phyloP scores from a whole-genome alignment of 2,329 filamentous ascomycete species.

The Zymoseptoria tritici region DNA sequence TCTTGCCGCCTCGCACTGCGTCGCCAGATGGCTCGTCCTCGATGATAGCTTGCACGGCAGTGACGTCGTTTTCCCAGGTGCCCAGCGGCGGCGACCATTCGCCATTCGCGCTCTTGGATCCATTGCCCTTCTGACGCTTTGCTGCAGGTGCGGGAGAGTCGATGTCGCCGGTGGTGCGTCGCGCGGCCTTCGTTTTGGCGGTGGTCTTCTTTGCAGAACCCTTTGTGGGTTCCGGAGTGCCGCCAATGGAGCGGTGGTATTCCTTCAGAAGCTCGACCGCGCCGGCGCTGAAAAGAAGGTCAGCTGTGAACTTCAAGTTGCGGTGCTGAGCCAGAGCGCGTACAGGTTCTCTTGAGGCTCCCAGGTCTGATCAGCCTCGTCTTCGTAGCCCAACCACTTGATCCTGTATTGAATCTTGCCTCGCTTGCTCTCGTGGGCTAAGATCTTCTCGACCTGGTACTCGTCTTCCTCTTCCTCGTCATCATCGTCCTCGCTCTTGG shows the following conservation, averaged over 20 bases:
- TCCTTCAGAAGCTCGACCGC: slow-evolving; percentile 51
- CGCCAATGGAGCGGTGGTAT: slow-evolving; percentile 59
- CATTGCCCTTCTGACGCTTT: slow-evolving; percentile 21
- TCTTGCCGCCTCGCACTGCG: slow-evolving; percentile 14
- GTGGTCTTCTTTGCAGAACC: slow-evolving; percentile 29
- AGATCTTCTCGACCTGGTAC: slow-evolving; percentile 68
- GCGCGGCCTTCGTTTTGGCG: slow-evolving; percentile 18
- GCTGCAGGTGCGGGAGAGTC: slow-evolving; percentile 24
- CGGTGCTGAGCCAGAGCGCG: slow-evolving; percentile 14
- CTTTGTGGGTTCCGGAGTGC: slow-evolving; percentile 39
- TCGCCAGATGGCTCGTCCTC: slow-evolving; percentile 39
- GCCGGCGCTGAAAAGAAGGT: slow-evolving; percentile 21
- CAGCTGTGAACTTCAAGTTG: not conserved
- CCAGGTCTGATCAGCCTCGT: slow-evolving; percentile 66
- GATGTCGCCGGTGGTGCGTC: slow-evolving; percentile 6
- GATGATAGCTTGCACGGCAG: slow-evolving; percentile 64
- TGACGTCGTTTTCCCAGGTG: slow-evolving; percentile 69
- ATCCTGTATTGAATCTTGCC: slow-evolving; percentile 57
- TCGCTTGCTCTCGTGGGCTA: slow-evolving; percentile 55
- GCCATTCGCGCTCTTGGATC: slow-evolving; percentile 26
- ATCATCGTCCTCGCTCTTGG: slow-evolving; percentile 31
- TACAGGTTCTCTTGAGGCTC: slow-evolving; percentile 69
- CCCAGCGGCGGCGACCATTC: slow-evolving; percentile 62
- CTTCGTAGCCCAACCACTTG: slow-evolving; percentile 74
- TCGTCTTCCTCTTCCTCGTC: slow-evolving; percentile 46